Evolutionary conservation across 2,329 filamentous ascomycete genomes (phyloP).

Genomic region (Allantophomopsis cytisporea): DNA sequence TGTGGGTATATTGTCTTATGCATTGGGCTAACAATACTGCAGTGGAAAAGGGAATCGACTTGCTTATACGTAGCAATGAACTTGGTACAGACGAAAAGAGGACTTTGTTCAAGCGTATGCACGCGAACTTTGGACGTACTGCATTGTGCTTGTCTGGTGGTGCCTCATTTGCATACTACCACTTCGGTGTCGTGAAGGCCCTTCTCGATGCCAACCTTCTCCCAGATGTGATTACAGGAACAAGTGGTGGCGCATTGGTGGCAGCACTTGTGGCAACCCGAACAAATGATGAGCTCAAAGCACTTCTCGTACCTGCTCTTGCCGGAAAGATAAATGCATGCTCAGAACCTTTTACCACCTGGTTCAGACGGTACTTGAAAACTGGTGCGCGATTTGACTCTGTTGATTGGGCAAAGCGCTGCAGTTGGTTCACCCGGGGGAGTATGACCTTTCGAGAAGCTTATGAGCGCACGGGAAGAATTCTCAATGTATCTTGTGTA

Average conservation of each 20-base stretch:
- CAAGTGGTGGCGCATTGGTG: slow-evolving; percentile 83
- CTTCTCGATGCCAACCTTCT: slow-evolving; percentile 75
- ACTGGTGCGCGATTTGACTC: slow-evolving; percentile 93
- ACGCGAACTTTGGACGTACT: slow-evolving; percentile 84
- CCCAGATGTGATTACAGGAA: slow-evolving; percentile 91
- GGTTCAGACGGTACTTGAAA: slow-evolving; percentile 76
- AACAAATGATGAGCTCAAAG: slow-evolving; percentile 81
- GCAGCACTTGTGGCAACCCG: slow-evolving; percentile 78
- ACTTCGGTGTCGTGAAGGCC: slow-evolving; percentile 85
- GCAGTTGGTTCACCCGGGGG: slow-evolving; percentile 81
- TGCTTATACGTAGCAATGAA: slow-evolving; percentile 55
- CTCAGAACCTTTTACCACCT: slow-evolving; percentile 60
- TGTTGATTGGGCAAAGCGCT: slow-evolving; percentile 75
- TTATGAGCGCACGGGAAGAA: slow-evolving; percentile 83
- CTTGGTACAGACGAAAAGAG: slow-evolving; percentile 64
- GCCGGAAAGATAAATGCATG: slow-evolving; percentile 76
- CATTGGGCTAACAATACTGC: not conserved
- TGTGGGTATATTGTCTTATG: too few relatives aligned
- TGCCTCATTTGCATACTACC: slow-evolving; percentile 91
- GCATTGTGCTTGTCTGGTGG: slow-evolving; percentile 89
- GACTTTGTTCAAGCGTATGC: slow-evolving; percentile 71
- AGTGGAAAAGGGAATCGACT: slow-evolving; percentile 53
- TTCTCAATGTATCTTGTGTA: slow-evolving; percentile 91
- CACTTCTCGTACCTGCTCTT: slow-evolving; percentile 76
- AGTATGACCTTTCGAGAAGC: slow-evolving; percentile 92